Evolutionary conservation across 1,284 basidiomycete species (phyloP).

Genomic region (Ustilago tritici): DNA sequence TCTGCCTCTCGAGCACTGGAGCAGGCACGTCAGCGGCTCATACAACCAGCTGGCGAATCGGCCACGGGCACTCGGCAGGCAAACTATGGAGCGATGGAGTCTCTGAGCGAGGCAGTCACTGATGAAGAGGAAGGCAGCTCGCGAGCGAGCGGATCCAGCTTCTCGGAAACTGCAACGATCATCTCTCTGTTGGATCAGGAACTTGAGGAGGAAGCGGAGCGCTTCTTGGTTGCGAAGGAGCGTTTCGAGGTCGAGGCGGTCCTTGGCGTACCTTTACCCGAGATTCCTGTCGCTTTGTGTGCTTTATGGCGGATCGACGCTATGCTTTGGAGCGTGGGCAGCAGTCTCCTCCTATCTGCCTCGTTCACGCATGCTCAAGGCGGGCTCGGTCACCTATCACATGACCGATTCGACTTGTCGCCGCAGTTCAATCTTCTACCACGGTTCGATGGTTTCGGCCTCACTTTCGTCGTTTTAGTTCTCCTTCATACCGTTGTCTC

Average conservation of each 20-base stretch:
- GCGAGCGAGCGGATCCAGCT: conserved; percentile 19
- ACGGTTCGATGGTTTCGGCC: conserved; percentile 29
- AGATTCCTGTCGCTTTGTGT: conserved; percentile 56
- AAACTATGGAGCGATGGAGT: conserved; percentile 33
- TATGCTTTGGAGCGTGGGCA: conserved; percentile 64
- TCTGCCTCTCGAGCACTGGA: conserved; percentile 46
- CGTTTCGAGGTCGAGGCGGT: conserved; percentile 59
- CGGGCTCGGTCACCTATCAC: conserved; percentile 30
- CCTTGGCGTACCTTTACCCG: conserved; percentile 58
- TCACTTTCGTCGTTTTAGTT: conserved; percentile 51
- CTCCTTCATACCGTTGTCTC: conserved; percentile 57
- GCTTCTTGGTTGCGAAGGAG: conserved; percentile 49
- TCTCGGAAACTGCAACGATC: conserved; percentile 18
- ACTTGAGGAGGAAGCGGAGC: conserved; percentile 47
- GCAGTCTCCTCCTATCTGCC: conserved; percentile 55
- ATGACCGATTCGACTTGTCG: conserved; percentile 30
- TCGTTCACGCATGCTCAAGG: conserved; percentile 61
- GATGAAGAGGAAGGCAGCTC: conserved; percentile 19
- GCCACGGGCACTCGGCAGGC: conserved; percentile 4
- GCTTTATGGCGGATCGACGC: conserved; percentile 64
- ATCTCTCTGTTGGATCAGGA: conserved; percentile 44
- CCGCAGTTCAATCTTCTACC: conserved; percentile 51
- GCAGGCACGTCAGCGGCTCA: conserved; percentile 38
- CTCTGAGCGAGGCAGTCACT: conserved; percentile 18
- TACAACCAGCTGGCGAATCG: conserved; percentile 18